A percentile compares a stretch with the other conserved stretches of the same genome.
Conservation (phyloP, 2,329 filamentous ascomycete species). For the Neophaeococcomyces aloes region DNA sequence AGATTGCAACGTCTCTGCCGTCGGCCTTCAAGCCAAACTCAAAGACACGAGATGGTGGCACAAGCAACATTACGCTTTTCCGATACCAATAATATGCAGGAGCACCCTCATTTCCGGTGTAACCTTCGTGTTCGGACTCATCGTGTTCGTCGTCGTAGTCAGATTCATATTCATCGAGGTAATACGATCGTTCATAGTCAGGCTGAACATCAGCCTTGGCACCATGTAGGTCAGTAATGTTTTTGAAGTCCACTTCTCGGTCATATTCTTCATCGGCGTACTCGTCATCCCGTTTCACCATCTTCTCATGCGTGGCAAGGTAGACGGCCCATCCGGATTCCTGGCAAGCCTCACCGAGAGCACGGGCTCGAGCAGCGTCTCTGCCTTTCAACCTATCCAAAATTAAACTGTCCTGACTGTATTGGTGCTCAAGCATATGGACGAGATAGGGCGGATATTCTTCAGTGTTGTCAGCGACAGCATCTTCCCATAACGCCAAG, state of each 20-base stretch:
- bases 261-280: background rate
- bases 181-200: background rate
- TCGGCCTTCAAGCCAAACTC: no score
- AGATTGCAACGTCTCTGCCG: no score
- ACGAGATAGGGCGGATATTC: slow-evolving; percentile 15
- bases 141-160: background rate
- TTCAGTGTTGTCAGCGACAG: background rate
- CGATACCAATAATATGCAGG: slow-evolving; percentile 21
- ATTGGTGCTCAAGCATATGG: slow-evolving; percentile 21
- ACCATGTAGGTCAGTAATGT: background rate
- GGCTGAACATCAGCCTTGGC: background rate
- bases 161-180: background rate
- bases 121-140: slow-evolving; percentile 13
- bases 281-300: slow-evolving; percentile 14
- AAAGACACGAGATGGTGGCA: background rate
- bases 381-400: slow-evolving; percentile 19
- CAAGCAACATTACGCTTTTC: slow-evolving; percentile 15
- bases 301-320: slow-evolving; percentile 22
- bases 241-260: background rate
- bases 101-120: slow-evolving; percentile 23
- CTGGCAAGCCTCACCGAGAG: slow-evolving; percentile 16
- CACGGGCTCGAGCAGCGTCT: slow-evolving; percentile 15
- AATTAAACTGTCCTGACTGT: slow-evolving; percentile 20
- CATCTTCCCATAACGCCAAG: background rate
- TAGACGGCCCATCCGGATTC: slow-evolving; percentile 19